Evolutionary conservation across 83 land plant genomes (phyloP).

Genomic region (Picea engelmannii): DNA sequence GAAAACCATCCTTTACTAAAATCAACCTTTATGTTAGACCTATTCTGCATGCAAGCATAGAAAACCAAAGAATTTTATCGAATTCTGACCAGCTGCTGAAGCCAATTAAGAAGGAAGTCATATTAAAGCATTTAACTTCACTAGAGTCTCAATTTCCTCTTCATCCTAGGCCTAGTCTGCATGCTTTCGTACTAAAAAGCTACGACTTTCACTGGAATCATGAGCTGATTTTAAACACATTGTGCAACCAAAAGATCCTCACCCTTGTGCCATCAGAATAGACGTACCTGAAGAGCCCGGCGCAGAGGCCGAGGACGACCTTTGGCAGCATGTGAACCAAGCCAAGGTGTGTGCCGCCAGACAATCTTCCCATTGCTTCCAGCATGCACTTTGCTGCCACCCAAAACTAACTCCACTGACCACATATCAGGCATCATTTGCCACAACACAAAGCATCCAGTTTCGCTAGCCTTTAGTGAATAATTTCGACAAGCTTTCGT

Average conservation of each 20-base stretch:
- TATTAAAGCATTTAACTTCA: too few species aligned
- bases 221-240: too few species aligned
- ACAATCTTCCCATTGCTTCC: conserved; percentile 67
- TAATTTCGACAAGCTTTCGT: not conserved
- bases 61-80: not conserved
- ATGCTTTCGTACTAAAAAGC: not conserved
- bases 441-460: conserved; percentile 73
- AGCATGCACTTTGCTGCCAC: conserved; percentile 58
- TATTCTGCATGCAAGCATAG: too few species aligned
- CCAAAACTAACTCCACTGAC: conserved; percentile 63
- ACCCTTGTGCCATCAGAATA: not conserved
- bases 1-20: not conserved
- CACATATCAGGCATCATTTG: conserved; percentile 64
- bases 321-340: conserved; percentile 49
- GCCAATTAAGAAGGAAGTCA: not conserved
- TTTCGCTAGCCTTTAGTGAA: conserved; percentile 33
- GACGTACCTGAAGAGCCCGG: conserved; percentile 57
- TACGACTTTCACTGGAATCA: too few species aligned
- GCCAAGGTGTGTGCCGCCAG: conserved; percentile 75
- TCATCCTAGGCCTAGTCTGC: not conserved
- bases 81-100: not conserved
- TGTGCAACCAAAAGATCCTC: not conserved
- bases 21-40: too few species aligned
- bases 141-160: not conserved
- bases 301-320: conserved; percentile 73